Base-by-base conservation (phyloP, 257 asterid genomes). In the Nicotiana otophora region DNA sequence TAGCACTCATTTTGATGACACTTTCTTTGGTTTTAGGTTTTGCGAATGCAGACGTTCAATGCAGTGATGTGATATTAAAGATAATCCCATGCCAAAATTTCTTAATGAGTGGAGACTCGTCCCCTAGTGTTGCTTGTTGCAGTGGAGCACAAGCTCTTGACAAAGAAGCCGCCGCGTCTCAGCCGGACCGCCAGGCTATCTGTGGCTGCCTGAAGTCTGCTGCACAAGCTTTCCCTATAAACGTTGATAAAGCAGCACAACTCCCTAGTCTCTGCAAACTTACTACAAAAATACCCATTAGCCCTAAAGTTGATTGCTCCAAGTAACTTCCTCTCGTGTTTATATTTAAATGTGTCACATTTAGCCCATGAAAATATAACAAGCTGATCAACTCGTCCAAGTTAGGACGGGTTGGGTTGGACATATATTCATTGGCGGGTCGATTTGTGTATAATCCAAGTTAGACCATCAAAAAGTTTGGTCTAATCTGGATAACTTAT, bases 41-140 rank as follows among this genome's bases (percentile, higher is more conserved):
- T 1, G 85, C 80, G 10, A 42, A 31, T 20, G 83, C 82, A 10
- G 87, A 34, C 69, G 83, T 89, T 61, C 78, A 72, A 80, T 87
- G 90, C 80, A 12, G n/a, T 67, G 86, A 82, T 7, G 86, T 88
- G 10, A 84, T 87, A 1, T 17, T 86, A 1, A 67, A 80, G 75
- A 34, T 89, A 75, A 80, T 89, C 19, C 90, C 91, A 1, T 89
- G 91, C 79, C 84, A 85, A 63, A 53, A 84, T 0, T 89, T 48
- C 87, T 11, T 89, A 83, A 62, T 89, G 31, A 78, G 85, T 66
- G 89, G 91, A 19, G 85, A 36, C 1, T 1, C 12, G 5, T 36
- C 63, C 53, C 90, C 91, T 30, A 89, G 82, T 78, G 86, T 26
- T 5, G 70, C 58, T 0, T 87, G 90, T 83, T 85, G 90, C 83